Base-by-base conservation (phyloP, 306 rosid genomes). In the Astragalus glycyphyllos region DNA sequence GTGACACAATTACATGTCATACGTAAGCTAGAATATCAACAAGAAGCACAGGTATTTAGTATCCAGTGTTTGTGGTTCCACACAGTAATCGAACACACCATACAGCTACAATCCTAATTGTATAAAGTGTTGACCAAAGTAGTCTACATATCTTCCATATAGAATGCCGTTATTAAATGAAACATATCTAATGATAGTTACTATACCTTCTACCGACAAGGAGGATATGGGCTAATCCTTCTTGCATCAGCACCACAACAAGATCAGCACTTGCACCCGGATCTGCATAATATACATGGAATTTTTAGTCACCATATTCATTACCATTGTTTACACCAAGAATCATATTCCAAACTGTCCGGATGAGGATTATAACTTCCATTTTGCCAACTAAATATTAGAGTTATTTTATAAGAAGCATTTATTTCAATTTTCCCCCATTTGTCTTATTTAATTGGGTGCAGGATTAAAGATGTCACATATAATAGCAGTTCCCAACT, bases 171-270 rank as follows among this genome's bases (percentile, higher is more conserved):
- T 41, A 55, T 15, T 50, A 48, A 65, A 29, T 13, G 8, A 65
- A 64, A 15, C 61, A 7, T 32, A 45, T 35, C 53, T 35, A 67
- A 26, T 13, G 47, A 38, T 74, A 45, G 44, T 61, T 66, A 40
- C 11, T 48, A 50, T 79, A 94, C 99, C 97, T 94, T 86, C 82
- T 91, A 68, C 99, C 99, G 53, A 94, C 56, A 65, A 94, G 97
- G 58, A 89, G 86, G 72, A 94, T 80, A 83, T 94, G 97, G 3
- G 99, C 96, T 69, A 94, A 77, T 77, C 99, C 99, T 87, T 94
- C 97, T 89, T 94, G 99, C 99, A 94, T 94, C 83, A 94, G 84
- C 67, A 94, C 86, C 73, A 94, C 99, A 60, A 96, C 97, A 68
- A 94, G 82, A 82, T 94, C 99, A 74, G 99, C 97, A 83, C 99